Evolutionary conservation across 2,329 filamentous ascomycete species (phyloP), one percentile per base, ranked within the genome.

Genomic region (Colletotrichum destructivum): DNA sequence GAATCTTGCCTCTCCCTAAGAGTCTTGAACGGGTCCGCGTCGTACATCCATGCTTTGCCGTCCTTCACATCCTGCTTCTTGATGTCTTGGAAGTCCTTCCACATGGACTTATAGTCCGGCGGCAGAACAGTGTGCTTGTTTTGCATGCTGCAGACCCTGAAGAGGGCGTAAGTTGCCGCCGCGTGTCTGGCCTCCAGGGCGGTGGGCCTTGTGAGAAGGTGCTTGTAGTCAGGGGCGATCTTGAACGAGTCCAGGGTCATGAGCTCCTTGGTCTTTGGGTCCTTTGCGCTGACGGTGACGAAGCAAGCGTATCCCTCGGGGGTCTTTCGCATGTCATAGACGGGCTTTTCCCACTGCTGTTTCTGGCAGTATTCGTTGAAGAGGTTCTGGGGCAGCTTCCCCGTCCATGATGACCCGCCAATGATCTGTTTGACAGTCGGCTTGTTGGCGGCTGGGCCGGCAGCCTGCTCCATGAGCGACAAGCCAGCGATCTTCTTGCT

Each of bases 101-200:
- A 99, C 52, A 98, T 84, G 74, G 94, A 90, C 78, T 92, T 93
- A 82, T 98, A 97, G 71, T 93, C 93, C 0, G 96, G 96, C 31
- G 96, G 96, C 75, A 99, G 87, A 84, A 95, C 96, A 86, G 95
- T 97, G 79, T 98, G 94, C 77, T 98, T 90, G 79, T 98, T 98
- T 82, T 95, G 95, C 91, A 97, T 97, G 79, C 93, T 98, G 81
- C 94, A 96, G 4, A 98, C 93, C 61, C 96, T 89, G 79, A 96
- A 98, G 11, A 99, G 87, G 3, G 92, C 93, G 82, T 97, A 98
- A 0, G 95, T 94, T 4, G 96, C 96, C 11, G 95, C 95, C 75
- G 97, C 96, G 84, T 99, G 96, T 71, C 93, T 92, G 23, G 96
- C 96, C 84, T 99, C 96, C 12, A 98, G 88, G 1, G 95, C 91